Base-by-base conservation (phyloP, 495 filamentous ascomycete genomes). In the Staphylotrichum longicolle region DNA sequence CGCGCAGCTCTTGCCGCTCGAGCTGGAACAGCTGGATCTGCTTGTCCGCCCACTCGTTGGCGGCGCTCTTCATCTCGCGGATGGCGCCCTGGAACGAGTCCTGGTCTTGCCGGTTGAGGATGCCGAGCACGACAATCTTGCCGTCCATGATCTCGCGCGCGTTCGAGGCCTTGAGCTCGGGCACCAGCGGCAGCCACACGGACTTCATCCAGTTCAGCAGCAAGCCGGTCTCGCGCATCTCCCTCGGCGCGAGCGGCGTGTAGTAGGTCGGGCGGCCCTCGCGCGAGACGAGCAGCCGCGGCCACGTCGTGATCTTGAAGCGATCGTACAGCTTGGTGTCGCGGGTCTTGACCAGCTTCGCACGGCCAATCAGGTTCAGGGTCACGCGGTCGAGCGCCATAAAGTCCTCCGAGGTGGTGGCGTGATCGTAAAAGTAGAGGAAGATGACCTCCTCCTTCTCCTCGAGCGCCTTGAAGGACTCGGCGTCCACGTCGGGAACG, bases 1-100 rank as follows among this genome's bases (percentile, higher is more conserved):
- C 91, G 60, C 94, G 86, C 30, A 96, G 81, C 66, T 97, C 93
- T 69, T 96, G 89, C 37, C 91, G 80, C 76, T 98, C 95, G 20
- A 93, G 81, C 67, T 93, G 88, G 82, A 96, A 97, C 32, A 88
- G 78, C 63, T 93, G 85, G 39, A 87, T 85, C 71, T 96, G 89
- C 78, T 93, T 95, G 72, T 97, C 94, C 87, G 98, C 96, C 90
- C 94, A 98, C 68, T 98, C 94, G 57, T 90, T 79, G 10, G 94
- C 94, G 27, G 94, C 94, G 61, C 90, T 92, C 81, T 96, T 98
- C 74, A 98, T 86, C 75, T 98, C 94, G 14, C 89, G 85, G 74
- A 89, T 90, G 32, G 89, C 86, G 50, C 80, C 79, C 57, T 82
- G 75, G 76, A 94, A 98, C 33, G 93, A 88, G 52, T 91, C 89